Base-by-base conservation (phyloP, 2,329 filamentous ascomycete genomes). In the Scedosporium aurantiacum region DNA sequence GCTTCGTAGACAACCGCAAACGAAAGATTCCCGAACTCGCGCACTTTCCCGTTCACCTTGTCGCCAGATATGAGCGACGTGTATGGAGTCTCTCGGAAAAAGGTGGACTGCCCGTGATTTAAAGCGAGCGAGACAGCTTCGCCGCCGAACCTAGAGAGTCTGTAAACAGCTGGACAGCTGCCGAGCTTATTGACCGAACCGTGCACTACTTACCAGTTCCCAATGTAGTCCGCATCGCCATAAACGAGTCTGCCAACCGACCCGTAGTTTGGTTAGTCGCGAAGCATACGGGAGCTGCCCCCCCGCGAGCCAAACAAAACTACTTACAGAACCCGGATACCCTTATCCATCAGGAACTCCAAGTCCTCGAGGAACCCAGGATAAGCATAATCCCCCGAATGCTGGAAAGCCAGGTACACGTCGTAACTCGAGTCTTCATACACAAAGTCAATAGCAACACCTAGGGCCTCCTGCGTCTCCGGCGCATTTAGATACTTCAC, bases 1-100 rank as follows among this genome's bases (percentile, higher is more conserved):
- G 80, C 74, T 63, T 83, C 77, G 66, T 82, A 83, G 21, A 84
- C 75, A 0, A 82, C 74, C 21, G 78, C 79, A 68, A 85, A 84
- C n/a, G 77, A 80, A 64, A 84, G 79, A 65, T 89, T 89, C 2
- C 85, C 86, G 66, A 82, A 86, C 68, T 90, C 86, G 1, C 86
- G 78, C 62, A 82, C 80, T 32, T 86, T 86, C 28, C 80, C 86
- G 70, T 81, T 81, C 72, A 84, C 84, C 3, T 77, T 74, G 5
- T 75, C 77, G 65, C 87, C 84, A 7, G 86, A 81, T 14, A 81
- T 72, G 60, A 90, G 80, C 2, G 85, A 81, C 1, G 79, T 79
- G 68, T 89, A 90, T 0, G 85, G 85, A 1, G 86, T 81, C 0
- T 73, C 69, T 2, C 76, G 74, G 70, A 89, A 90, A 40, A 73